Conservation (phyloP, 2,329 filamentous ascomycete genomes). For the Diaporthe destruens region DNA sequence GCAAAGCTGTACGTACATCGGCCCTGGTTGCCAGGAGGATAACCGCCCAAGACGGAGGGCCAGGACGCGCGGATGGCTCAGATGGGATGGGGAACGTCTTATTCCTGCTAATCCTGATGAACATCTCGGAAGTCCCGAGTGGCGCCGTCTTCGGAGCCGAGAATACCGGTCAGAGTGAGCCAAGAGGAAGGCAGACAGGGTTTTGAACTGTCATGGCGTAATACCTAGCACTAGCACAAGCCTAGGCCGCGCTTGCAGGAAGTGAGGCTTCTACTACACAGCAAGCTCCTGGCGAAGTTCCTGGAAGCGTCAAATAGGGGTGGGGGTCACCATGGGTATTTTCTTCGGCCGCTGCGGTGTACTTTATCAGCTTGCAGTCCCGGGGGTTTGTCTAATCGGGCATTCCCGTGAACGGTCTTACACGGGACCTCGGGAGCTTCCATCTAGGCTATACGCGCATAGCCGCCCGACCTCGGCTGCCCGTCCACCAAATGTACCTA, state of each 20-base stretch:
- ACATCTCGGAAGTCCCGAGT: neutral
- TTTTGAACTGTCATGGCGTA: too few species aligned
- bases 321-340: neutral
- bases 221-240: slow-evolving; percentile 8
- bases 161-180: neutral
- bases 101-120: neutral
- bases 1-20: neutral
- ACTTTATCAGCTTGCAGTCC: neutral
- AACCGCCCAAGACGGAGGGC: neutral
- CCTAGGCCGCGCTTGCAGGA: slow-evolving; percentile 8
- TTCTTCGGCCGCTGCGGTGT: neutral
- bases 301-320: neutral
- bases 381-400: too few species aligned
- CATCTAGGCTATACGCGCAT: slow-evolving; percentile 17
- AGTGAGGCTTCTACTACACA: slow-evolving; percentile 20
- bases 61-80: slow-evolving; percentile 5
- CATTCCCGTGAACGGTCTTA: neutral
- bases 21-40: neutral
- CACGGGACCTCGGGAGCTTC: slow-evolving; percentile 9
- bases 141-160: neutral
- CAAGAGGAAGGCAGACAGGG: too few species aligned
- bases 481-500: neutral
- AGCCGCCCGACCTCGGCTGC: neutral
- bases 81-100: neutral
- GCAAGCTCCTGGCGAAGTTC: neutral